Evolutionary conservation across 805 yeast genomes (phyloP).

Genomic region (Zygotorulaspora florentina): DNA sequence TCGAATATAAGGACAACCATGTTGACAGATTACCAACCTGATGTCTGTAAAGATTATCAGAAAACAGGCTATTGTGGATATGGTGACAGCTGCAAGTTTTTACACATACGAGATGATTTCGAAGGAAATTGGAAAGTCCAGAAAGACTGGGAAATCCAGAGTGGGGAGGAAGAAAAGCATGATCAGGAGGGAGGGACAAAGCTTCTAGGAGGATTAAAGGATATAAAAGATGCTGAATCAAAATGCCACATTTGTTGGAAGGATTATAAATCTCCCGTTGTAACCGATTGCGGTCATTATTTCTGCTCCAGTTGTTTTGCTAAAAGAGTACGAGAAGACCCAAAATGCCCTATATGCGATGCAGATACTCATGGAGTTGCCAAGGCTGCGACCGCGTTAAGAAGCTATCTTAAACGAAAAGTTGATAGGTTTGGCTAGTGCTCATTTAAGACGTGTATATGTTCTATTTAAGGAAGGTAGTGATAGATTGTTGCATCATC

Average conservation of each 20-base stretch:
- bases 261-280: conserved; percentile 53
- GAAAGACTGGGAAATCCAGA: conserved; percentile 61
- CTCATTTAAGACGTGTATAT: not conserved
- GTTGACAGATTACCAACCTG: conserved; percentile 82
- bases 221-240: conserved; percentile 44
- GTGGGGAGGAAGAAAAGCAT: conserved; percentile 25
- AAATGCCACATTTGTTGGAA: conserved; percentile 58
- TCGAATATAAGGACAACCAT: conserved; percentile 60
- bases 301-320: conserved; percentile 63
- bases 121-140: conserved; percentile 62
- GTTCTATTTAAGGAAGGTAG: conserved; percentile 10
- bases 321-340: conserved; percentile 38
- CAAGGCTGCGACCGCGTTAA: conserved; percentile 45
- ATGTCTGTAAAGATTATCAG: conserved; percentile 86
- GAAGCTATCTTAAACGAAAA: conserved; percentile 19
- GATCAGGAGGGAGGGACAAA: conserved; percentile 24
- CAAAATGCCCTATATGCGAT: conserved; percentile 55
- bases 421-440: not conserved
- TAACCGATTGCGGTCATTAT: conserved; percentile 57
- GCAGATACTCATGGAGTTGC: conserved; percentile 58
- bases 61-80: conserved; percentile 95
- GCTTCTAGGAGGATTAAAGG: conserved; percentile 15
- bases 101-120: conserved; percentile 86
- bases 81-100: conserved; percentile 94
- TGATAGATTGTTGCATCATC: conserved; percentile 52